Evolutionary conservation across 225 moss, liverwort and hornwort genomes (phyloP), one percentile per base, ranked within the genome.

Genomic region (Climacium dendroides): DNA sequence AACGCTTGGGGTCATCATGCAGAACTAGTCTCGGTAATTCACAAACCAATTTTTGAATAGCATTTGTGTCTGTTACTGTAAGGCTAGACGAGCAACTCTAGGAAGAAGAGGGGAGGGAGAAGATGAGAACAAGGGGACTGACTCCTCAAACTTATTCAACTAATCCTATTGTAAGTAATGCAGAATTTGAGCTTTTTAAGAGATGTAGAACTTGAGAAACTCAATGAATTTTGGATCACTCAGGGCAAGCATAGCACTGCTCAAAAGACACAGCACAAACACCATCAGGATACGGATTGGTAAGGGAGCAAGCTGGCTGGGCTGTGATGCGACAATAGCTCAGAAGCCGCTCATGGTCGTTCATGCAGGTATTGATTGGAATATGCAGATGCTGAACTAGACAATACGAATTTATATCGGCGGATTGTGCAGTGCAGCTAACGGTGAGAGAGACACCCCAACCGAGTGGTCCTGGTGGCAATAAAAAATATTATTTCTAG

Each of bases 201-300:
- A 53, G 84, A 92, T 92, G 81, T 89, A 90, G n/a, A 90, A 92
- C 84, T 92, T 92, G 75, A 92, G 90, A 74, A 88, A 92, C 86
- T 92, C 55, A 14, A 64, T 78, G 86, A 81, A 90, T 7, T 69
- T 84, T 19, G 90, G 84, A 57, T 86, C 66, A 48, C 73, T 83
- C 78, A 83, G 39, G 58, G 71, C 88, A 88, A 88, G 92, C 84
- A 86, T 87, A 76, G 61, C 73, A 65, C 66, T 69, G 28, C 71
- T 89, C 50, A 71, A 72, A 41, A 82, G 85, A 37, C 84, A 84
- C 81, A 71, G 87, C 77, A 84, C 88, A 77, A 90, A 88, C 81
- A 92, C 92, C 92, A 92, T 92, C 84, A 92, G 90, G 87, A 45
- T 87, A 64, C 82, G 48, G 78, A 53, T 71, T 50, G 37, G 60